phyloP scores from a whole-genome alignment of 2,329 filamentous ascomycete genomes.

The Verticillium dahliae region DNA sequence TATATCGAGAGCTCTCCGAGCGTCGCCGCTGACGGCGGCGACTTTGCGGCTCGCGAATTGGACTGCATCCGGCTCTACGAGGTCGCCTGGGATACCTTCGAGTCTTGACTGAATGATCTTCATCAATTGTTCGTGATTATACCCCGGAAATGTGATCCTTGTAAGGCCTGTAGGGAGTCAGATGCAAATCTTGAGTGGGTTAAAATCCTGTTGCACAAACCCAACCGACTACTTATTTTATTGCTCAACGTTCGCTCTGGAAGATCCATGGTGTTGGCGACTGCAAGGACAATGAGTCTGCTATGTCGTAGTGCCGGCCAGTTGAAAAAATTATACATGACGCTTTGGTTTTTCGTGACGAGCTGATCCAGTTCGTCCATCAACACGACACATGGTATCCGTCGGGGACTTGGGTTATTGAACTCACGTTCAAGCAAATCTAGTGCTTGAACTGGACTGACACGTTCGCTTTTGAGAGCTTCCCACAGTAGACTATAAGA shows the following conservation, averaged over 20 bases:
- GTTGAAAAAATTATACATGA: slow-evolving; percentile 99
- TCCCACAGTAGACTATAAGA: slow-evolving; percentile 95
- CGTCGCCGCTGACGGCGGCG: slow-evolving; percentile 91
- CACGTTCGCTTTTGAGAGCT: slow-evolving; percentile 85
- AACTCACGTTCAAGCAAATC: slow-evolving; percentile 91
- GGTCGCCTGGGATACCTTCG: slow-evolving; percentile 77
- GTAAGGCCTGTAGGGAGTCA: slow-evolving; percentile 53
- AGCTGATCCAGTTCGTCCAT: slow-evolving; percentile 99
- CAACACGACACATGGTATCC: slow-evolving; percentile 90
- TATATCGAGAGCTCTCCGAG: slow-evolving; percentile 86
- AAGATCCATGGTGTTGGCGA: slow-evolving; percentile 98
- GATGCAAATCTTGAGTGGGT: too few species aligned
- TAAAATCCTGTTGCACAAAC: slow-evolving; percentile 20
- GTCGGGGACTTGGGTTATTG: slow-evolving; percentile 78
- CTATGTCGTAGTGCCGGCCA: slow-evolving; percentile 92
- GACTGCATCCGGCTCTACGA: slow-evolving; percentile 88
- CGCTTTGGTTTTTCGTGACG: slow-evolving; percentile 96
- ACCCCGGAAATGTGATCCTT: slow-evolving; percentile 93
- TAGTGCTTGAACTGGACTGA: slow-evolving; percentile 85
- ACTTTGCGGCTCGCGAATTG: slow-evolving; percentile 97
- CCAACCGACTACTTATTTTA: slow-evolving; percentile 90
- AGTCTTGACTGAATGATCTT: slow-evolving; percentile 94
- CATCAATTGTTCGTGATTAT: slow-evolving; percentile 96
- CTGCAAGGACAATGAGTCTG: slow-evolving; percentile 88
- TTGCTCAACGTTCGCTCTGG: slow-evolving; percentile 94